phyloP scores from a whole-genome alignment of 441 rosid species.

The Eutrema salsugineum region DNA sequence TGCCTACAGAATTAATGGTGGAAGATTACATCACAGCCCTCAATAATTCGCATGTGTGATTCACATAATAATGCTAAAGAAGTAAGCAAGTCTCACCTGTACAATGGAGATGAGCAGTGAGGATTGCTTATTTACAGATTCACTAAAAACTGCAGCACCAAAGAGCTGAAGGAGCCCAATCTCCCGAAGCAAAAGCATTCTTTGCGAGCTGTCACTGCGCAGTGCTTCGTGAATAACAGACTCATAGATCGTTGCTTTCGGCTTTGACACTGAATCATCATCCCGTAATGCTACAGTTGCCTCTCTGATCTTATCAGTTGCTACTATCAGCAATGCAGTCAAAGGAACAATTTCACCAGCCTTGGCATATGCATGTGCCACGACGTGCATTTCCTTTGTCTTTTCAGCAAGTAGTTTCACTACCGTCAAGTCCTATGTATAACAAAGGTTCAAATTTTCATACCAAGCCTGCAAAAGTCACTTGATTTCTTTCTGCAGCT shows the following conservation, averaged over 20 bases:
- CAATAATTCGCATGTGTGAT: background rate
- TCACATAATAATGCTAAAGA: background rate
- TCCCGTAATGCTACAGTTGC: conserved; percentile 36
- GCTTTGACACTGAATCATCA: conserved; percentile 36
- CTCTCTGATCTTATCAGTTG: conserved; percentile 50
- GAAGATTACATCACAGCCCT: background rate
- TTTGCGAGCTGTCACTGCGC: conserved; percentile 35
- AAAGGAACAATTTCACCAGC: conserved; percentile 53
- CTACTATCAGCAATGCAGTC: conserved; percentile 56
- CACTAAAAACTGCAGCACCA: conserved; percentile 40
- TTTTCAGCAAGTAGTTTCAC: conserved; percentile 56
- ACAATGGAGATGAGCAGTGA: conserved; percentile 53
- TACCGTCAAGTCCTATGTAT: conserved; percentile 53
- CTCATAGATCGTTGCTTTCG: conserved; percentile 54
- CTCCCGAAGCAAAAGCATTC: conserved; percentile 60
- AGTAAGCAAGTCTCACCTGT: conserved; percentile 32
- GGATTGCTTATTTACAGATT: conserved; percentile 38
- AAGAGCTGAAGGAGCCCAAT: conserved; percentile 77
- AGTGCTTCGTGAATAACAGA: conserved; percentile 57
- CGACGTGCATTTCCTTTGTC: conserved; percentile 49
- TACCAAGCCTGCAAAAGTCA: background rate
- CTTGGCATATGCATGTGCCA: conserved; percentile 54
- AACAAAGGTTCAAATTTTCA: background rate
- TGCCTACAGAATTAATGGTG: conserved; percentile 38
- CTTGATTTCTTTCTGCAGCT: background rate